Base-by-base conservation (phyloP, 2,329 filamentous ascomycete genomes). In the Zymoseptoria tritici region DNA sequence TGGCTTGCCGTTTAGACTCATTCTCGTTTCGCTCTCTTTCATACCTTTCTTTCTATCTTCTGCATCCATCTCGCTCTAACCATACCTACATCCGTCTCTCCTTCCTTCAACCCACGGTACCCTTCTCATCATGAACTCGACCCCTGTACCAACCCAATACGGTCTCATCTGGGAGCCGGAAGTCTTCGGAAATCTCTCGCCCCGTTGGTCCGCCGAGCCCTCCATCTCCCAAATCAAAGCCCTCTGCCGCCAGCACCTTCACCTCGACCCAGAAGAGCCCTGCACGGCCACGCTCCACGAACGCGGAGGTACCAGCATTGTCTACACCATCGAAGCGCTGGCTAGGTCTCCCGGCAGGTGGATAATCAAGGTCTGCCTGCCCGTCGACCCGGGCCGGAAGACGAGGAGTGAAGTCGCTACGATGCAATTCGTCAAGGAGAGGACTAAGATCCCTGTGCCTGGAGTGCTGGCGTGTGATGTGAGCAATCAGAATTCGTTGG, bases 371-470 rank as follows among this genome's bases (percentile, higher is more conserved):
- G 49, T 52, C 49, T 20, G 1, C 13, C 49, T 52, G 3, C 49
- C 49, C 6, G 49, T 52, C 9, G 49, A 57, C 21, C 20, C 20
- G 13, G 19, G 50, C 19, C n/a, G 16, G 13, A 60, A 58, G 36
- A 57, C 57, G 3, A 57, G 49, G 13, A 62, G 60, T 46, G 62
- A 62, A 49, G 42, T 60, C 7, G 62, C 62, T 2, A 60, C 60
- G 11, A 62, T 62, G 20, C 22, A 42, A 7, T 61, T 52, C 26
- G 57, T 60, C 2, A 22, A 56, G 13, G 36, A 29, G 19, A 36
- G 53, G 9, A 62, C 56, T 2, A 26, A 29, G 2, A 49, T 59
- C n/a, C 56, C 58, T 4, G 55, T 62, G 8, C 58, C 62, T 4
- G 13, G 49, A 13, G 31, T 60, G 1, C 53, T 56, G 21, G 52